A percentile compares a stretch with the other conserved stretches of the same genome.
These are phyloP conservation scores for Apiotrichum montevideense DNA, from an alignment of 1,284 basidiomycete species.

Conservation along the genomic window DNA sequence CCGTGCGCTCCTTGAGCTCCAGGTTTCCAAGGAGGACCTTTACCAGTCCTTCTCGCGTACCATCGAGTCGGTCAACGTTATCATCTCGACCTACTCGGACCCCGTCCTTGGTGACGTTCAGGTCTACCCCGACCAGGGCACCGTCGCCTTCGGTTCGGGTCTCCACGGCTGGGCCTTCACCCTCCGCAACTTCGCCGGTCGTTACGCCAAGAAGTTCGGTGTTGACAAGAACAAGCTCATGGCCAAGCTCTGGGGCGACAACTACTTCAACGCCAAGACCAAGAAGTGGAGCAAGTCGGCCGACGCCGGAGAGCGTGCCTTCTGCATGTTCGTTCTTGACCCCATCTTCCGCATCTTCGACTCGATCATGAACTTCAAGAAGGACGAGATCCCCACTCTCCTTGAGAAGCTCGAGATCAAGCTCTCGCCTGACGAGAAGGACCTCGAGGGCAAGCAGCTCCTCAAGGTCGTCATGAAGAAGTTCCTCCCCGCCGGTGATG, in stretches of 20 bases:
- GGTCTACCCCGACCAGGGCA: constrained; percentile 98
- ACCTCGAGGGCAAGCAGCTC: constrained; percentile 92
- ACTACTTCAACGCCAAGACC: constrained; percentile 97
- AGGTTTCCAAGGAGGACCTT: constrained; percentile 93
- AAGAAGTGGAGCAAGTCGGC: constrained; percentile 92
- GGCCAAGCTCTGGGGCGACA: constrained; percentile 97
- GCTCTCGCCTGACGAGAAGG: constrained; percentile 83
- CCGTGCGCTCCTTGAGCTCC: constrained; percentile 97
- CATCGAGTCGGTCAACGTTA: constrained; percentile 97
- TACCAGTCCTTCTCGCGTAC: constrained; percentile 98
- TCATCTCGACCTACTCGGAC: constrained; percentile 97
- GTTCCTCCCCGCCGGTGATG: constrained; percentile 98
- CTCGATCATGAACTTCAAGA: constrained; percentile 99
- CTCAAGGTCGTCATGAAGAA: constrained; percentile 99
- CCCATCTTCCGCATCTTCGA: constrained; percentile 99
- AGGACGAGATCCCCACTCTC: constrained; percentile 77
- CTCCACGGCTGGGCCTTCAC: constrained; percentile 99
- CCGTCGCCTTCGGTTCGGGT: constrained; percentile 98
- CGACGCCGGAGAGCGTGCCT: constrained; percentile 85
- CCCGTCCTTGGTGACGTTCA: constrained; percentile 92
- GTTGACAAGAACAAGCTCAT: constrained; percentile 99
- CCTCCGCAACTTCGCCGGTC: constrained; percentile 90
- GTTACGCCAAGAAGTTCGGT: constrained; percentile 99
- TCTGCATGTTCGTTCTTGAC: constrained; percentile 96
- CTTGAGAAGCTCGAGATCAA: constrained; percentile 97